Conservation (phyloP, 73 alveolate genomes). For the Paramecium caudatum region DNA sequence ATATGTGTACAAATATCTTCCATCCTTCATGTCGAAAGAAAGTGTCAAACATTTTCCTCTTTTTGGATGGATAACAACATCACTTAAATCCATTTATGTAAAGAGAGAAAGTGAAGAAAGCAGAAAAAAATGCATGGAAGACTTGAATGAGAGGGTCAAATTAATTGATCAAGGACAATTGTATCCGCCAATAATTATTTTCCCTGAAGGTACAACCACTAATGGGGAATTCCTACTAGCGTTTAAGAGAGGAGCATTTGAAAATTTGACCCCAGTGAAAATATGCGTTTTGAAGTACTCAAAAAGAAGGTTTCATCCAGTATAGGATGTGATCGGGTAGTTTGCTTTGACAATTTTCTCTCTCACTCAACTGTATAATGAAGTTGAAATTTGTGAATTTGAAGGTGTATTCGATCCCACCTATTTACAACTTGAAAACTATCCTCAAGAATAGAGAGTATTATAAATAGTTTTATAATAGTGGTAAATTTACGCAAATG, state of each 20-base stretch:
- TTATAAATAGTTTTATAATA: neutral
- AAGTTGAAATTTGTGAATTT: slow-evolving; percentile 64
- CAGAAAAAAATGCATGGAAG: slow-evolving; percentile 74
- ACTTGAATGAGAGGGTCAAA: slow-evolving; percentile 81
- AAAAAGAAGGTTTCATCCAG: slow-evolving; percentile 67
- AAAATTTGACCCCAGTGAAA: slow-evolving; percentile 84
- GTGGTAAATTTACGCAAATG: slow-evolving; percentile 72
- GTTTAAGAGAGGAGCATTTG: slow-evolving; percentile 96
- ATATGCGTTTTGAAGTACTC: slow-evolving; percentile 84
- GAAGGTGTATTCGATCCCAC: slow-evolving; percentile 68
- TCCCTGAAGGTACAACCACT: slow-evolving; percentile 98
- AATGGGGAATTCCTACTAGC: slow-evolving; percentile 84
- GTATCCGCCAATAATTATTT: slow-evolving; percentile 85
- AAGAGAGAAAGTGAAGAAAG: slow-evolving; percentile 83
- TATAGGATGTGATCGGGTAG: slow-evolving; percentile 32
- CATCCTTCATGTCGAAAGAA: slow-evolving; percentile 84
- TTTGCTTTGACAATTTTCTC: slow-evolving; percentile 24
- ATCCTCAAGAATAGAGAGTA: slow-evolving; percentile 52
- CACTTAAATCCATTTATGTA: slow-evolving; percentile 86
- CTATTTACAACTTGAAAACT: neutral
- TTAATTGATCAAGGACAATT: slow-evolving; percentile 79
- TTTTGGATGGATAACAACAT: slow-evolving; percentile 85
- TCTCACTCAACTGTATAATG: slow-evolving; percentile 18
- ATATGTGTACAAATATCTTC: slow-evolving; percentile 74
- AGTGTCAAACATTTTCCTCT: slow-evolving; percentile 79